Evolutionary conservation across 2,329 filamentous ascomycete genomes (phyloP).

Genomic region (Alternaria arborescens): DNA sequence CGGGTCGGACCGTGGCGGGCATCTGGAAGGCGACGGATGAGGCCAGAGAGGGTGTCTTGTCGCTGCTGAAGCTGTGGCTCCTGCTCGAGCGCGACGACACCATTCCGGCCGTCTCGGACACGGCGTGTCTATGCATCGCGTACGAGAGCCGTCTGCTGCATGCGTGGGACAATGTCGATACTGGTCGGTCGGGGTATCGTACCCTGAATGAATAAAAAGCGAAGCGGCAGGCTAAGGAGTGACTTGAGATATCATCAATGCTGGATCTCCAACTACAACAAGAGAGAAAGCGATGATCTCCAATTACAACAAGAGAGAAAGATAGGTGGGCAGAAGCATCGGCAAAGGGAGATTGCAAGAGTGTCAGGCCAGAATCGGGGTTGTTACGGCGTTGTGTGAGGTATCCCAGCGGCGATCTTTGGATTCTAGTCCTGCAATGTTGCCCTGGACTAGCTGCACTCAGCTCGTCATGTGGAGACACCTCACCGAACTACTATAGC

Average conservation of each 20-base stretch:
- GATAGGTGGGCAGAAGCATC: not conserved
- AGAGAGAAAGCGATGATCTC: not conserved
- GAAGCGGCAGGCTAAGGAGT: constrained; percentile 19
- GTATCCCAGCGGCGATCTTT: constrained; percentile 22
- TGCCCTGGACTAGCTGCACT: constrained; percentile 4
- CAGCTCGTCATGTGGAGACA: not conserved
- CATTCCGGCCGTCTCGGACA: constrained; percentile 46
- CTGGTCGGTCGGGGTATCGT: not conserved
- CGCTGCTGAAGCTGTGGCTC: constrained; percentile 71
- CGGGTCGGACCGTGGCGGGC: constrained; percentile 73
- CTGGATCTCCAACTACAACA: not conserved
- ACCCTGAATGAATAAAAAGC: constrained; percentile 20
- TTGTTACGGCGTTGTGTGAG: constrained; percentile 10
- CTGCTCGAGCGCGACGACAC: constrained; percentile 50
- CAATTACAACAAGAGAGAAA: not conserved
- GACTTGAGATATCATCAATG: not conserved
- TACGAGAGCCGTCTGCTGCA: constrained; percentile 7
- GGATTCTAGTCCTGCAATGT: constrained; percentile 13
- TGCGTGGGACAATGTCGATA: not conserved
- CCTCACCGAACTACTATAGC: not conserved
- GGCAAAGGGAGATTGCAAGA: constrained; percentile 13
- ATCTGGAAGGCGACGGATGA: constrained; percentile 63
- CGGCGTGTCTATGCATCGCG: constrained; percentile 47
- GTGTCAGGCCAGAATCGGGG: constrained; percentile 13
- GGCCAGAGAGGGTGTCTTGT: constrained; percentile 68